Conservation (phyloP, 305 asterid genomes). For the Fraxinus paxiana region DNA sequence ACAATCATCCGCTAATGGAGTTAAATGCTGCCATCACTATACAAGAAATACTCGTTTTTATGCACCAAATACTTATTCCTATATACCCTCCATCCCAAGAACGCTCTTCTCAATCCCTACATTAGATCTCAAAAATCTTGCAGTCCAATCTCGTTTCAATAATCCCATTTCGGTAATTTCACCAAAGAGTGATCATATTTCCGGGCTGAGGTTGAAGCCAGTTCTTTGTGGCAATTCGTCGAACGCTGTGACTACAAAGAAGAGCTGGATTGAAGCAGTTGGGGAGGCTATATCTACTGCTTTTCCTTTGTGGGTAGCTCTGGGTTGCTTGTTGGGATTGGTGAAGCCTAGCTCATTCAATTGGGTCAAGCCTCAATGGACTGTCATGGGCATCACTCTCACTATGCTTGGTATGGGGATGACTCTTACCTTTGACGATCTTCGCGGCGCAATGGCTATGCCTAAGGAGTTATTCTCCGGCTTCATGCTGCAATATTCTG, state of each 20-base stretch:
- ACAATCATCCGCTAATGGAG: not conserved
- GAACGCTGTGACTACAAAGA: conserved; percentile 30
- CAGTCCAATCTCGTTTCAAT: conserved; percentile 1
- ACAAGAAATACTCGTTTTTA: conserved; percentile 12
- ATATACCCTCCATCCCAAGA: conserved; percentile 16
- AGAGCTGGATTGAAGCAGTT: conserved; percentile 52
- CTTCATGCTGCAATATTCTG: conserved; percentile 76
- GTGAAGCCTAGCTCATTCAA: conserved; percentile 57
- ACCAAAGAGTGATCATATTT: conserved; percentile 9
- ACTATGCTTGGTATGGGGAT: conserved; percentile 98
- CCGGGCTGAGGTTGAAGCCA: conserved; percentile 19
- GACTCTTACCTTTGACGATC: conserved; percentile 86
- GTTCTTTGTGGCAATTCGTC: conserved; percentile 51
- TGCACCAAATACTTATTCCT: conserved; percentile 8
- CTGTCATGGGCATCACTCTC: conserved; percentile 74
- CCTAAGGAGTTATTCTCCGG: conserved; percentile 75
- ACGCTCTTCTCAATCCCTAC: conserved; percentile 24
- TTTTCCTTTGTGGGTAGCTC: conserved; percentile 90
- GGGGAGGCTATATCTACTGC: conserved; percentile 68
- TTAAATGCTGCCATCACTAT: not conserved
- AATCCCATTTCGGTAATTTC: conserved; percentile 29
- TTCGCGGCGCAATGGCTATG: conserved; percentile 81
- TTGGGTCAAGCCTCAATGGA: conserved; percentile 86
- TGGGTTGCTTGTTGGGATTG: conserved; percentile 77
- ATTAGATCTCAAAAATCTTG: conserved; percentile 6